Percentiles rank a stretch among this genome's conserved stretches.
phyloP scores from a whole-genome alignment of 2,329 filamentous ascomycete genomes.

The Zymoseptoria pseudotritici region DNA sequence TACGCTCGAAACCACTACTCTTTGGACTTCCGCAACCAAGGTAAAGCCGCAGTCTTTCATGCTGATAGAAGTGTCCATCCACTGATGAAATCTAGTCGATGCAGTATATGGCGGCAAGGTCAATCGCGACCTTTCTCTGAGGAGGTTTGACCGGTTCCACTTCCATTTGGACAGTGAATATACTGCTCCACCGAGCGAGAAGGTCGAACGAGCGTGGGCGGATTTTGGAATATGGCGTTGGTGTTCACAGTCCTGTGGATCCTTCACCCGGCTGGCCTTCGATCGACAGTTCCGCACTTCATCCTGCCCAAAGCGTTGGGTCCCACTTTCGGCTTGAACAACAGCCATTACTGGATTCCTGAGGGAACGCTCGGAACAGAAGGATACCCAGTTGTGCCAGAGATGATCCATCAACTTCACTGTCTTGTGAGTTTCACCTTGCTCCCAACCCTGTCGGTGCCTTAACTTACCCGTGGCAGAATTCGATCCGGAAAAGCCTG shows the following conservation, averaged over 20 bases:
- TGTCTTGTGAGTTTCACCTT: not conserved
- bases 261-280: not conserved
- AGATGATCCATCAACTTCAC: constrained; percentile 3
- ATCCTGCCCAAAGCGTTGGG: not conserved
- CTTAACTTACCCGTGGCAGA: not conserved
- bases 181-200: not conserved
- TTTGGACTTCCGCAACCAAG: not conserved
- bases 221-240: not conserved
- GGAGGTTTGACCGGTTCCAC: not conserved
- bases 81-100: not conserved
- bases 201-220: not conserved
- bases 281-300: not conserved
- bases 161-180: not conserved
- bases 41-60: not conserved
- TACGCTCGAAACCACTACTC: not conserved
- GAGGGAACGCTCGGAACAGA: not conserved
- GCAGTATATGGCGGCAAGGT: not conserved
- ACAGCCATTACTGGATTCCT: not conserved
- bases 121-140: not conserved
- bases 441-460: not conserved
- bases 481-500: not conserved
- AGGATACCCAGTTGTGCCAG: not conserved
- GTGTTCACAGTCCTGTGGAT: not conserved
- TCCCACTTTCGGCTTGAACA: not conserved
- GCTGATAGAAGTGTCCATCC: not conserved